A percentile compares a stretch with the other conserved stretches of the same genome.
Conservation (phyloP, 805 yeast species). For the Yarrowia keelungensis region DNA sequence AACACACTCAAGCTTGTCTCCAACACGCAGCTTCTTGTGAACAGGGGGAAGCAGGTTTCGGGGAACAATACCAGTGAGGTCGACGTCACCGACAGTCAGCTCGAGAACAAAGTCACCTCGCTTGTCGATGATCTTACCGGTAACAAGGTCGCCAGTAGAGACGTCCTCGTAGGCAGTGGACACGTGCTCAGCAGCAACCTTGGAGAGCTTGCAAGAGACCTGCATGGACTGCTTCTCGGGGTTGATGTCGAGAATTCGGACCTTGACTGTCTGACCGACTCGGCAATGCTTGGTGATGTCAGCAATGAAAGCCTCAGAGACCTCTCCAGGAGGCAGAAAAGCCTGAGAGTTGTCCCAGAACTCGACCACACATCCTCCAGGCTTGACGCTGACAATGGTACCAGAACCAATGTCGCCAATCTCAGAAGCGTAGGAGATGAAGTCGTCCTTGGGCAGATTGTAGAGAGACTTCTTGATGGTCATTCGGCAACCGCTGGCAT, state of each 20-base stretch:
- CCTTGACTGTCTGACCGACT: conserved; percentile 82
- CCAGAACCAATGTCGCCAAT: conserved; percentile 68
- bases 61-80: conserved; percentile 61
- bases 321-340: conserved; percentile 84
- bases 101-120: conserved; percentile 77
- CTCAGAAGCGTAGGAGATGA: conserved; percentile 58
- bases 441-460: conserved; percentile 53
- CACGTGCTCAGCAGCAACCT: conserved; percentile 53
- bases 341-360: conserved; percentile 83
- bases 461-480: conserved; percentile 88
- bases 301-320: conserved; percentile 84
- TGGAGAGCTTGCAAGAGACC: conserved; percentile 77
- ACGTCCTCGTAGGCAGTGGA: conserved; percentile 63
- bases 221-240: conserved; percentile 60
- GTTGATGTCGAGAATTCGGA: conserved; percentile 67
- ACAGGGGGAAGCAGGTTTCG: conserved; percentile 58
- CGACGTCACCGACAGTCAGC: conserved; percentile 59
- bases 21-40: conserved; percentile 68
- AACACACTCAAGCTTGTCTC: conserved; percentile 62
- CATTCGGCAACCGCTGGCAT: conserved; percentile 58
- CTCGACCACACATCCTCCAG: conserved; percentile 80
- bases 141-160: conserved; percentile 54
- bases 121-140: conserved; percentile 72
- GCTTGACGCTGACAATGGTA: conserved; percentile 72
- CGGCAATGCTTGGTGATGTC: conserved; percentile 79